phyloP scores from a whole-genome alignment of 352 stramenopile species.

The Phytophthora rubi region DNA sequence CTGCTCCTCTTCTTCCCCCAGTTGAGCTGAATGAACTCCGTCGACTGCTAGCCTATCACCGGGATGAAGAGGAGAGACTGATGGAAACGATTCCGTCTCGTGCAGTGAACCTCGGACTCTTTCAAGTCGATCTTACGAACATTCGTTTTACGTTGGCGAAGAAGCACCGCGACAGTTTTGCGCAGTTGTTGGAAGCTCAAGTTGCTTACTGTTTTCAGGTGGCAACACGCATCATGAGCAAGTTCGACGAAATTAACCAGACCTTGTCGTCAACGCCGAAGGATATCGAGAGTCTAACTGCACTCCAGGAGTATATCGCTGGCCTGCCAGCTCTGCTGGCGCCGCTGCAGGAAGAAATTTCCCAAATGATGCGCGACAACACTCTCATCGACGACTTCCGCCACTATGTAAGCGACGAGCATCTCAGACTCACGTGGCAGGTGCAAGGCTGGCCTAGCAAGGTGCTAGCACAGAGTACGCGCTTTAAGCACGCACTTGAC shows the following conservation, averaged over 20 bases:
- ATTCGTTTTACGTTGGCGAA: slow-evolving; percentile 77
- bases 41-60: slow-evolving; percentile 67
- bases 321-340: slow-evolving; percentile 73
- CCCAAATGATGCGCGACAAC: slow-evolving; percentile 83
- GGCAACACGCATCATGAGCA: slow-evolving; percentile 68
- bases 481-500: slow-evolving; percentile 79
- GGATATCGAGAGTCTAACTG: slow-evolving; percentile 92
- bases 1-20: slow-evolving; percentile 56
- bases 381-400: slow-evolving; percentile 83
- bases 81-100: slow-evolving; percentile 70
- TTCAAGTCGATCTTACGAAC: slow-evolving; percentile 81
- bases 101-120: slow-evolving; percentile 78
- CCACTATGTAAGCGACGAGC: slow-evolving; percentile 85
- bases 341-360: slow-evolving; percentile 82
- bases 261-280: slow-evolving; percentile 83
- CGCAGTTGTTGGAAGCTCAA: slow-evolving; percentile 74
- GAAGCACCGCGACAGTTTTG: slow-evolving; percentile 84
- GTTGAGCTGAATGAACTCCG: slow-evolving; percentile 81
- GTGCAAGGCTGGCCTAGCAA: slow-evolving; percentile 92
- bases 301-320: slow-evolving; percentile 88
- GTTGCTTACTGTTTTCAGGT: slow-evolving; percentile 71
- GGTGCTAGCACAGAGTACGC: slow-evolving; percentile 80
- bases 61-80: slow-evolving; percentile 70
- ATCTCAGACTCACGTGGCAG: slow-evolving; percentile 90
- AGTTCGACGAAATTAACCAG: slow-evolving; percentile 90